phyloP scores from a whole-genome alignment of 805 yeast species.

The Metschnikowia bowlesiae region DNA sequence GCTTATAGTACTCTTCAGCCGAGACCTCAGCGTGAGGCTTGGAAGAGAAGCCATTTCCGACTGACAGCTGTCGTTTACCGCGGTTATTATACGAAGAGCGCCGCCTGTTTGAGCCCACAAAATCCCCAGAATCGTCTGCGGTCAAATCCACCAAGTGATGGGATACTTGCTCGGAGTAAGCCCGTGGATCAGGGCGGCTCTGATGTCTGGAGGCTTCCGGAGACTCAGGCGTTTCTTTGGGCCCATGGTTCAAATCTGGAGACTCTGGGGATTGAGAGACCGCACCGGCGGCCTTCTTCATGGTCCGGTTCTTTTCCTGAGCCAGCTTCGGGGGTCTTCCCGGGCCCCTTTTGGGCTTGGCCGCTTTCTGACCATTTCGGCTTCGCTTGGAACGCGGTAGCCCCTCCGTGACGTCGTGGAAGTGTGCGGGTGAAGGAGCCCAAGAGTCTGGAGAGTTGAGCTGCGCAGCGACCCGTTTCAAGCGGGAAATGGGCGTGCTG shows the following conservation, averaged over 20 bases:
- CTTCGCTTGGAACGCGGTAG: not conserved
- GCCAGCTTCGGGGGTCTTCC: not conserved
- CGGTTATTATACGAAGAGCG: constrained; percentile 48
- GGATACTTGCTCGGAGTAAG: constrained; percentile 28
- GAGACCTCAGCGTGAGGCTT: constrained; percentile 63
- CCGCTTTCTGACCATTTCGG: not conserved
- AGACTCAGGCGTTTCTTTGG: not conserved
- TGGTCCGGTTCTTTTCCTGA: not conserved
- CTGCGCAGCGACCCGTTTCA: constrained; percentile 12
- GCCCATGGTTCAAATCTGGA: too few species aligned
- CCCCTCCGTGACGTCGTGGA: not conserved
- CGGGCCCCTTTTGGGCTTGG: not conserved
- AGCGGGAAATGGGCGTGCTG: constrained; percentile 15
- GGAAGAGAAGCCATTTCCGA: constrained; percentile 68
- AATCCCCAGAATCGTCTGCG: constrained; percentile 8
- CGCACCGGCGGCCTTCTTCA: too few species aligned
- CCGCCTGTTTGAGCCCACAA: constrained; percentile 5
- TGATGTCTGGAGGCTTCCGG: not conserved
- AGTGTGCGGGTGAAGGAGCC: constrained; percentile 2
- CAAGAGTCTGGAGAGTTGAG: constrained; percentile 6
- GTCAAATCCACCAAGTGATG: constrained; percentile 23
- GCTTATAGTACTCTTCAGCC: constrained; percentile 52
- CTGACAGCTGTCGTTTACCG: constrained; percentile 69
- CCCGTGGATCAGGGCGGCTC: not conserved
- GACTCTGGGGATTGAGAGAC: too few species aligned